Evolutionary conservation across 176 grass and related monocot species (phyloP).

Genomic region (Bolboschoenus planiculmis): DNA sequence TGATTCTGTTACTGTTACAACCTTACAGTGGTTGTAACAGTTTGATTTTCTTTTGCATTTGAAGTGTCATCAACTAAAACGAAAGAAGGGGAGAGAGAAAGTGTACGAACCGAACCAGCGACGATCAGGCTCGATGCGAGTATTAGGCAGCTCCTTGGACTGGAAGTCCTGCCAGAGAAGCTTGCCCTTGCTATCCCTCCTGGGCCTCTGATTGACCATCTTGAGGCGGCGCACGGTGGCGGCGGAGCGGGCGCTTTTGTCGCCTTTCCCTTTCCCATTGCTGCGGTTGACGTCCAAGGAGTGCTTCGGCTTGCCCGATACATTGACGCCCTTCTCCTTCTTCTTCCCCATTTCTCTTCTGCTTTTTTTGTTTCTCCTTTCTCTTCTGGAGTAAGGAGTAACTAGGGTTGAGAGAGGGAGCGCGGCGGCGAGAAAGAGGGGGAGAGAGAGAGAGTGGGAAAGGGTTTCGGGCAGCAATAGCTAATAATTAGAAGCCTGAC

Average conservation of each 20-base stretch:
- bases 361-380: background rate
- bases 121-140: constrained; percentile 76
- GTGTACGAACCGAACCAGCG: constrained; percentile 62
- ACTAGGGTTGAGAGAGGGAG: background rate
- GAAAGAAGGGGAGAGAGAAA: background rate
- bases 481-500: background rate
- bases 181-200: constrained; percentile 53
- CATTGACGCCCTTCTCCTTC: constrained; percentile 84
- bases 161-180: constrained; percentile 57
- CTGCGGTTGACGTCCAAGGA: constrained; percentile 82
- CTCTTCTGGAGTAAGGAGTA: background rate
- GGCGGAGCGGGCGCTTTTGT: constrained; percentile 48
- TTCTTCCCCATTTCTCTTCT: constrained; percentile 50
- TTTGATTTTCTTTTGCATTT: background rate
- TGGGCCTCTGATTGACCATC: constrained; percentile 67
- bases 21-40: background rate
- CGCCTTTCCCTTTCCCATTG: constrained; percentile 60
- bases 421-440: background rate
- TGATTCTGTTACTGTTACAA: no score
- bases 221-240: constrained; percentile 74
- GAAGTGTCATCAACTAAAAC: background rate
- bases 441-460: background rate
- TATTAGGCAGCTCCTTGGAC: constrained; percentile 86
- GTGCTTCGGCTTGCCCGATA: constrained; percentile 85
- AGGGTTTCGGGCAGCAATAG: background rate